Evolutionary conservation across 2,329 filamentous ascomycete genomes (phyloP).

Genomic region (Botrytis sinoallii): DNA sequence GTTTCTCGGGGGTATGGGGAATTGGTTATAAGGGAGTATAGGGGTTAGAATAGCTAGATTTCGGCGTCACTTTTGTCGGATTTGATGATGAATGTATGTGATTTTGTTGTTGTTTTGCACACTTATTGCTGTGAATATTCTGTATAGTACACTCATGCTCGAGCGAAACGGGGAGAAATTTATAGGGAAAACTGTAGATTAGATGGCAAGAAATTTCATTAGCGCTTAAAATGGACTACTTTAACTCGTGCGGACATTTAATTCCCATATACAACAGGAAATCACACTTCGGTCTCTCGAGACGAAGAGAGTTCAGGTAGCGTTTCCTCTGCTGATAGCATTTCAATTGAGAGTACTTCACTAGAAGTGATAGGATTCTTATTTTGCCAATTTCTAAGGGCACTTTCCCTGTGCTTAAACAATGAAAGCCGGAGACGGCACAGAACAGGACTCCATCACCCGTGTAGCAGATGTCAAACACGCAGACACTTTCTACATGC

Average conservation of each 20-base stretch:
- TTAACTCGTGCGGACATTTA: background rate
- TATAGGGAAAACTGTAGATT: no score
- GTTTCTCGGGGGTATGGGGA: rapidly evolving
- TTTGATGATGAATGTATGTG: background rate
- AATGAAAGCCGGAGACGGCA: rapidly evolving
- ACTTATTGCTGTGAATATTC: background rate
- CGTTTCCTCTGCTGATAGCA: rapidly evolving
- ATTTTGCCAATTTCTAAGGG: background rate
- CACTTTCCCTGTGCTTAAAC: background rate
- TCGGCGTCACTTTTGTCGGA: background rate
- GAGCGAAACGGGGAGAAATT: no score
- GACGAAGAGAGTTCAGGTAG: background rate
- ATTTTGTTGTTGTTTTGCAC: background rate
- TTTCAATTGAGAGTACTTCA: rapidly evolving
- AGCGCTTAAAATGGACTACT: background rate
- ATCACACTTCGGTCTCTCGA: rapidly evolving
- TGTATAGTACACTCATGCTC: background rate
- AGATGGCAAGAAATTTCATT: background rate
- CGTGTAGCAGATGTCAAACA: background rate
- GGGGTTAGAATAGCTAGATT: background rate
- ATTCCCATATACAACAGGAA: background rate
- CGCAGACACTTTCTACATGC: no score
- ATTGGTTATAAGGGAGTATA: background rate
- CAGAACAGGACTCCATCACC: background rate
- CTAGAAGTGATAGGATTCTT: background rate